Base-by-base conservation (phyloP, 2,329 filamentous ascomycete species). In the Monilinia laxa region DNA sequence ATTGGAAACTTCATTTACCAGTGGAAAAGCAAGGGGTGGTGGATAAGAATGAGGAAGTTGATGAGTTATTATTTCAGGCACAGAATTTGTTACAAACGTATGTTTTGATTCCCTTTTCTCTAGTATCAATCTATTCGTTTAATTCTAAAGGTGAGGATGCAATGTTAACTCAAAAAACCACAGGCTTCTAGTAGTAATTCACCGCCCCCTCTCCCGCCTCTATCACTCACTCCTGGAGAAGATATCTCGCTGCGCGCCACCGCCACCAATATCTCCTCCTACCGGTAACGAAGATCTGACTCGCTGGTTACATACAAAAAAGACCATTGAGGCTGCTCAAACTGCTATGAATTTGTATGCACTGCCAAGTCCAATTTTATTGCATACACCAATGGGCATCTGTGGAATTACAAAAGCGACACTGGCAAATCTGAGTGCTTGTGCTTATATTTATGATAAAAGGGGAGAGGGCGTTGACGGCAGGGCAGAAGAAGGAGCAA, bases 351-450 rank as follows among this genome's bases (percentile, higher is more conserved):
- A 78, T 77, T 75, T 85, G 0, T 81, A 84, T 18, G 81, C 82
- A 2, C 79, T 89, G 2, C 86, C 85, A 0, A 80, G 81, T 4
- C 79, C 82, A 2, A 77, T 87, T 0, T 77, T 83, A 18, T 80
- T 83, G 55, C 85, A 88, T 73, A 86, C 80, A 0, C 85, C 85
- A 0, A 83, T 85, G 71, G 84, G 86, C 73, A 82, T 83, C 55
- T 87, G 84, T 70, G 81, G 81, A 12, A 77, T 87, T 23, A 81
- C 84, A 7, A 76, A 86, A 60, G 82, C 82, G 51, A 83, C 83
- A n/a, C 82, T 86, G 51, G 84, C 86, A 9, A 83, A 87, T 68
- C 76, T 87, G 20, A 85, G 85, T 0, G 85, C 86, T 35, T 89
- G 85, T 77, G 85, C 84, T 73, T 82, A 65, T 77, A 75, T 79